phyloP scores from a whole-genome alignment of 2,329 filamentous ascomycete species.

The Alternaria arborescens region DNA sequence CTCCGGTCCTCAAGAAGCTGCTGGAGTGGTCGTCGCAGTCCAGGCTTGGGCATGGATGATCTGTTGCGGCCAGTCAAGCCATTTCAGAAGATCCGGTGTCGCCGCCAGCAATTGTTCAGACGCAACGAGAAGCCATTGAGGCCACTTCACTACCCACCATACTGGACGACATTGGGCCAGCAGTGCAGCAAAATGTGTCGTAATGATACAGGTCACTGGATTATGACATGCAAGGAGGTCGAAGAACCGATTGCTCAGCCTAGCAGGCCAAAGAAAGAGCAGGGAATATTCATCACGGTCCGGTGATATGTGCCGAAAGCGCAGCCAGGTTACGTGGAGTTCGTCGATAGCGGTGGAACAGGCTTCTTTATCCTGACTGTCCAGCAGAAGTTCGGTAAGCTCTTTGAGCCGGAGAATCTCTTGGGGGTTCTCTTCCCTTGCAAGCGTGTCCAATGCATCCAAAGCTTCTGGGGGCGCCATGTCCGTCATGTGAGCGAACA shows the following conservation, averaged over 20 bases:
- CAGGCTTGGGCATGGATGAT: constrained; percentile 22
- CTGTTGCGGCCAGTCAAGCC: constrained; percentile 40
- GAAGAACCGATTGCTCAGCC: constrained; percentile 32
- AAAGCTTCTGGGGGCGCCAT: constrained; percentile 17
- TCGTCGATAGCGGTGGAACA: constrained; percentile 34
- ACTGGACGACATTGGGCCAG: constrained; percentile 29
- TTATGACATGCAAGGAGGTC: constrained; percentile 37
- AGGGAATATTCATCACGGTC: constrained; percentile 35
- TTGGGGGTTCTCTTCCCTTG: constrained; percentile 23
- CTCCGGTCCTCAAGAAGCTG: not conserved
- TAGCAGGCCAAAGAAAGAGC: constrained; percentile 38
- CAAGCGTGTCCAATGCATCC: constrained; percentile 21
- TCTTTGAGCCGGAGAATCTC: constrained; percentile 36
- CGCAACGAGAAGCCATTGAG: constrained; percentile 35
- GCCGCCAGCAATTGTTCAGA: constrained; percentile 32
- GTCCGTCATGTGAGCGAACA: constrained; percentile 28
- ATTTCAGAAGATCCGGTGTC: constrained; percentile 38
- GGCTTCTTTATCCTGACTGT: constrained; percentile 29
- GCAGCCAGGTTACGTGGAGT: constrained; percentile 32
- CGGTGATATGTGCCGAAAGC: constrained; percentile 25
- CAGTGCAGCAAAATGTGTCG: constrained; percentile 38
- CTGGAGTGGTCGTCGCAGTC: not conserved
- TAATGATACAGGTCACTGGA: constrained; percentile 40
- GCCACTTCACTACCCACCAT: constrained; percentile 45
- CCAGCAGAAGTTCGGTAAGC: constrained; percentile 32